Base-by-base conservation (phyloP, 257 asterid species). In the Datura wrightii region DNA sequence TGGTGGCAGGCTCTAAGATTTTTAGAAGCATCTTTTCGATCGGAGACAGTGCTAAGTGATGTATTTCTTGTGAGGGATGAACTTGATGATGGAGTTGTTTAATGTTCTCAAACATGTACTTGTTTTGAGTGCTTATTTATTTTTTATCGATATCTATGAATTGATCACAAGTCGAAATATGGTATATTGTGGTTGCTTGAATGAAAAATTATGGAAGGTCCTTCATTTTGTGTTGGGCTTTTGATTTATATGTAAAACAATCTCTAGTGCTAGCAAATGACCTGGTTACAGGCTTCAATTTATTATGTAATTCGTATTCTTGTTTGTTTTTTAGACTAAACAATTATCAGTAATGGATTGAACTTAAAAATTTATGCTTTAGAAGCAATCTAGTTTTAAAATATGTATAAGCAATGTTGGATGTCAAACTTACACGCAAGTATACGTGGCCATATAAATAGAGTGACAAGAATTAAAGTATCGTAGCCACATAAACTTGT, bases 201-300 rank as follows among this genome's bases (percentile, higher is more conserved):
- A 1, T 11, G 19, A 34, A 55, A 55, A 55, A 15, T 16, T 4
- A 55, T 55, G 60, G 13, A 58, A 55, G 59, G 15, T 54, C 59
- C 59, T 54, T 14, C 59, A 54, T 53, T 53, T 53, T 53, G 58
- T 53, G 18, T 53, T 53, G 58, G 58, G 16, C 58, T 53, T 14
- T 36, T 89, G 6, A 90, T 92, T 36, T 94, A 92, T 65, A 24
- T 24, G 31, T 24, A 24, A 24, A 24, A 24, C 31, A 24, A 24
- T 24, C 31, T 24, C 31, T 24, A 56, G 4, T 56, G 31, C 0
- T 56, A 56, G 31, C 24, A 56, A 18, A 56, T 18, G 31, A 56
- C 18, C 7, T 56, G 63, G 31, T 56, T 56, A 2, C 10, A 16
- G 63, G 19, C 10, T 56, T 56, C 52, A 46, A 46, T 7, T 46